phyloP scores from a whole-genome alignment of 2,329 filamentous ascomycete species.

The Verticillium klebahnii region DNA sequence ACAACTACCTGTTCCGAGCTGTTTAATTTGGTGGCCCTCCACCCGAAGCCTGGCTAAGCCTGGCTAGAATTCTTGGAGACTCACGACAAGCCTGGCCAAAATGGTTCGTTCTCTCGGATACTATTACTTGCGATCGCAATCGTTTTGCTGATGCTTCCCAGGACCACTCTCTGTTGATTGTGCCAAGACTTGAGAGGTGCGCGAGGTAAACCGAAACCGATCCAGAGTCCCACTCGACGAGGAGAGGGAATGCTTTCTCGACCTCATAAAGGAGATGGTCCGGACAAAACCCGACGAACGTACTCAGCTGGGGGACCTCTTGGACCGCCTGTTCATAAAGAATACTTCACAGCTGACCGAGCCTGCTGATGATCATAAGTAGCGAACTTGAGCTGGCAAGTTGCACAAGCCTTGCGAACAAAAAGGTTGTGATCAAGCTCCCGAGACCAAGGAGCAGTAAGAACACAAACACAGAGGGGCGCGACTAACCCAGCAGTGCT shows the following conservation, averaged over 20 bases:
- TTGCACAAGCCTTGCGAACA: no score
- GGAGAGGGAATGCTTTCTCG: neutral
- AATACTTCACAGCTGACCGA: neutral
- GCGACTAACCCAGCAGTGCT: no score
- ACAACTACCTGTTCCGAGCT: neutral
- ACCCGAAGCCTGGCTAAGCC: neutral
- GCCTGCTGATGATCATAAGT: no score
- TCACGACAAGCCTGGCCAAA: neutral
- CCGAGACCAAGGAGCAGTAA: no score
- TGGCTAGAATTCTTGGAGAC: neutral
- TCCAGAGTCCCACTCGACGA: neutral
- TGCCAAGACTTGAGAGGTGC: neutral
- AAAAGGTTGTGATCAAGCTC: no score
- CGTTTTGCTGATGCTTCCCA: neutral
- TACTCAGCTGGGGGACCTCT: neutral
- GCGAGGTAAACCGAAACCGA: neutral
- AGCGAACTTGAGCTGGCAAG: no score
- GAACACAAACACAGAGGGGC: no score
- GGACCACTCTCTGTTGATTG: neutral
- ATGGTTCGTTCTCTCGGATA: neutral
- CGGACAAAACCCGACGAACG: neutral
- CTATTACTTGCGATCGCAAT: neutral
- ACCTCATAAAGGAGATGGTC: neutral
- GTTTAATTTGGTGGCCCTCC: neutral
- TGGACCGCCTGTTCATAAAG: neutral